These are phyloP conservation scores for Verticillium nubilum DNA, from an alignment of 2,329 filamentous ascomycete genomes.

Conservation along the genomic window DNA sequence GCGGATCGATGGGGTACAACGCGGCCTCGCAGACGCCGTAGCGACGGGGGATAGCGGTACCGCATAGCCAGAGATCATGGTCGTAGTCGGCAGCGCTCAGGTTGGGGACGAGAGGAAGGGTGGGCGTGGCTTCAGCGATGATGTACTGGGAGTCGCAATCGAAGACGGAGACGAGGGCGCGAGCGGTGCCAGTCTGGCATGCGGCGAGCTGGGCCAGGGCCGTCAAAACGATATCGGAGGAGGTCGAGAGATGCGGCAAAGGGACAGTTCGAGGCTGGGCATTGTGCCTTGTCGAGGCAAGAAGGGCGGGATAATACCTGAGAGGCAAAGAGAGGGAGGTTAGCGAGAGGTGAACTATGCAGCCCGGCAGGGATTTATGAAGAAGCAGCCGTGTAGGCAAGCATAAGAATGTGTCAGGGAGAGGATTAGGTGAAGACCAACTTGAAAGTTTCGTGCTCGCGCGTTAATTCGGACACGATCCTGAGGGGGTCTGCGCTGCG, in stretches of 20 bases:
- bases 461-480: conserved; percentile 14
- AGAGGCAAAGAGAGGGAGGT: no score
- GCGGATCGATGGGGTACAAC: not conserved
- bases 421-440: conserved; percentile 4
- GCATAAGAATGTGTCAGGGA: no score
- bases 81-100: conserved; percentile 11
- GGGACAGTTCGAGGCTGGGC: conserved; percentile 14
- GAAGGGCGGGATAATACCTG: conserved; percentile 12
- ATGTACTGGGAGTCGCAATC: conserved; percentile 41
- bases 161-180: conserved; percentile 45
- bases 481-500: not conserved
- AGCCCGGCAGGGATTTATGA: no score
- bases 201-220: conserved; percentile 44
- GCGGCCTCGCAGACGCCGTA: conserved; percentile 24
- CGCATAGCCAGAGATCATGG: conserved; percentile 18
- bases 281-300: conserved; percentile 14
- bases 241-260: conserved; percentile 17
- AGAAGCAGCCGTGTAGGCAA: no score
- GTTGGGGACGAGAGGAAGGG: conserved; percentile 27
- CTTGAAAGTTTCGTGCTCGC: conserved; percentile 25
- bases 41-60: conserved; percentile 22
- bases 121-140: conserved; percentile 43
- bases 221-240: conserved; percentile 35
- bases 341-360: no score
- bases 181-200: conserved; percentile 28